Evolutionary conservation across 129 eudicot species (phyloP), one percentile per base, ranked within the genome.

Genomic region (Kitagawia praeruptora): DNA sequence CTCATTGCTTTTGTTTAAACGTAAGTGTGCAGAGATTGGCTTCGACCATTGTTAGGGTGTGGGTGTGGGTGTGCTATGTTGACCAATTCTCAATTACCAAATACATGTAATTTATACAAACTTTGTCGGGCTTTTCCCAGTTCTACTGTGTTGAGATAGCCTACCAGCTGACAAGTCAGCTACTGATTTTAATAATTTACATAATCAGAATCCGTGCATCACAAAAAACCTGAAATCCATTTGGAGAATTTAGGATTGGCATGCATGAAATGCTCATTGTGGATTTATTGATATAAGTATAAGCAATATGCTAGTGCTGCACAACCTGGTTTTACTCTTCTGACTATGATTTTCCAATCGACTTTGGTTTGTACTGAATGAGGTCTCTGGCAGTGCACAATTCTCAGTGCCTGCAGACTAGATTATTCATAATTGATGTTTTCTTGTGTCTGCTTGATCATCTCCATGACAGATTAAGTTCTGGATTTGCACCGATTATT

Each of bases 401-500:
- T 70, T 16, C 75, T 38, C 75, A 70, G 27, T 72, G 34, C 42
- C 53, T 72, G 12, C 19, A 23, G 6, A 53, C 53, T 64, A 56
- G 66, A 27, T 31, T 64, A 14, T 64, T 27, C 10, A 64, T 64
- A 3, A n/a, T 11, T 64, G 19, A 56, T 56, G 27, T 64, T 6
- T 75, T 9, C 7, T 31, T 25, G n/a, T 56, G 23, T 23, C 14
- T 74, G 39, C n/a, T 74, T 75, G 28, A 23, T 56, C 66, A 23
- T 51, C 25, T 75, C 21, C 5, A 13, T 25, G 10, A 74, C 48
- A 74, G 8, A 25, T 49, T 34, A 48, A 38, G 37, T 76, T 72
- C 44, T 70, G 81, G 76, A 53, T 81, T 49, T 91, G 92, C 96
- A 94, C 96, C 91, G 96, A 91, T 91, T 86, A 73, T 91, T 82